Base-by-base conservation (phyloP, 2,329 filamentous ascomycete species). In the Epichloe uncinata region DNA sequence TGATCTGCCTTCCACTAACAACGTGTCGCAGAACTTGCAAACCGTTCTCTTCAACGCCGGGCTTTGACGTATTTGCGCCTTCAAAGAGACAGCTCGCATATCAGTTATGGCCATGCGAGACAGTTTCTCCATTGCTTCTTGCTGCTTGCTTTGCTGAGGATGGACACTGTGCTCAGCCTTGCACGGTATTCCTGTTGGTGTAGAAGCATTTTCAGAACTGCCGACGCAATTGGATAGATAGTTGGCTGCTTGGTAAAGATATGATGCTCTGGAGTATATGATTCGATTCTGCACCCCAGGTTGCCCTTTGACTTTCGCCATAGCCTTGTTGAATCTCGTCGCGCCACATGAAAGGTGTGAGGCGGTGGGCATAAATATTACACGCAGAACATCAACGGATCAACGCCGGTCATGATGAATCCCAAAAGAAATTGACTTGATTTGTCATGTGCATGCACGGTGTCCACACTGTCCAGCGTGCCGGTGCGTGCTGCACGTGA, bases 11-110 rank as follows among this genome's bases (percentile, higher is more conserved):
- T 87, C 81, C 18, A 90, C 64, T 4, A 94, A 75, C 9, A 90
- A 65, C 2, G 81, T 78, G 62, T 90, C 82, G 69, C 93, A 97
- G 55, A 78, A 79, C 66, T 91, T 95, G 79, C 91, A 97, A 46
- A 93, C 75, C 6, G 81, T 79, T 56, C 82, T 79, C 69, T 97
- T 97, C 57, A 94, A 69, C 3, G 75, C 70, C 13, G 81, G 72
- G 34, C 82, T 81, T 26, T 95, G 74, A 13, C 88, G 83, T 53
- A 94, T 82, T 62, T 89, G 82, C 3, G 79, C 77, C 69, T 95
- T 96, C 50, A 81, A 74, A 26, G 87, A 85, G 15, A 95, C 81
- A 6, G 80, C 75, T 42, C 84, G 81, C 56, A 95, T 75, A 51
- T 95, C 84, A 16, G 79, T 77, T 34, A 82, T 66, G 22, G 87